Conservation (phyloP, 441 rosid species). For the Croton setiger region DNA sequence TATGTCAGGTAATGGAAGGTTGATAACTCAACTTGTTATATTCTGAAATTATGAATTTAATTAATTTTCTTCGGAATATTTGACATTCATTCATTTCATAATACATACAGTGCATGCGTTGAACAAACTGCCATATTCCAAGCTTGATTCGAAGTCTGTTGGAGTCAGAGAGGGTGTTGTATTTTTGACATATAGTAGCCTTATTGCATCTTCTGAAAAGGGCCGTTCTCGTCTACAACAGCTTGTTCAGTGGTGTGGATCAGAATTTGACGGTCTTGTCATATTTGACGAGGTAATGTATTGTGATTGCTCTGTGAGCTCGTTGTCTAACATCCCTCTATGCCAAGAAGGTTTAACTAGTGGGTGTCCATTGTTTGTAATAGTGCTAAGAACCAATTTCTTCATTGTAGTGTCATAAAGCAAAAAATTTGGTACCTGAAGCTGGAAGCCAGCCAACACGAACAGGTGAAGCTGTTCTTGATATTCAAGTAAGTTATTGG, state of each 20-base stretch:
- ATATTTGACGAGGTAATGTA: slow-evolving; percentile 83
- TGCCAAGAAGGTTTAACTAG: slow-evolving; percentile 17
- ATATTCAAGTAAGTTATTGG: slow-evolving; percentile 70
- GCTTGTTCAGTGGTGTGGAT: slow-evolving; percentile 98
- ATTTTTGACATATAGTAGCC: slow-evolving; percentile 95
- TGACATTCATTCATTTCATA: slow-evolving; percentile 18
- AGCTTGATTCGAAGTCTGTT: slow-evolving; percentile 93
- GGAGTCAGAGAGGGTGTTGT: slow-evolving; percentile 92
- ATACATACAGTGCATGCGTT: slow-evolving; percentile 90
- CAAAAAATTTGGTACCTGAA: slow-evolving; percentile 98
- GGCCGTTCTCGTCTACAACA: slow-evolving; percentile 98
- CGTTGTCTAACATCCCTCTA: slow-evolving; percentile 19
- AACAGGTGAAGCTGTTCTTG: slow-evolving; percentile 97
- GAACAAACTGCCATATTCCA: slow-evolving; percentile 95
- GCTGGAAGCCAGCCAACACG: slow-evolving; percentile 99
- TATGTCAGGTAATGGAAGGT: neutral
- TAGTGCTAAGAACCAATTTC: slow-evolving; percentile 33
- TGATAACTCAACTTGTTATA: neutral
- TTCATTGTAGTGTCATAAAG: slow-evolving; percentile 89
- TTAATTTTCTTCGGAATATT: neutral
- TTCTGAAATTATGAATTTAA: neutral
- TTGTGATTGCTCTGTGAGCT: slow-evolving; percentile 17
- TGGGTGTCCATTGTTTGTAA: slow-evolving; percentile 19
- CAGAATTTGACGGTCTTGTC: slow-evolving; percentile 84
- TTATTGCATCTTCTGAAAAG: slow-evolving; percentile 98